Percentiles rank a stretch among this genome's conserved stretches.
These are phyloP conservation scores for Monosporozyma yasuniensis DNA, from an alignment of 805 yeast genomes.

Conservation along the genomic window DNA sequence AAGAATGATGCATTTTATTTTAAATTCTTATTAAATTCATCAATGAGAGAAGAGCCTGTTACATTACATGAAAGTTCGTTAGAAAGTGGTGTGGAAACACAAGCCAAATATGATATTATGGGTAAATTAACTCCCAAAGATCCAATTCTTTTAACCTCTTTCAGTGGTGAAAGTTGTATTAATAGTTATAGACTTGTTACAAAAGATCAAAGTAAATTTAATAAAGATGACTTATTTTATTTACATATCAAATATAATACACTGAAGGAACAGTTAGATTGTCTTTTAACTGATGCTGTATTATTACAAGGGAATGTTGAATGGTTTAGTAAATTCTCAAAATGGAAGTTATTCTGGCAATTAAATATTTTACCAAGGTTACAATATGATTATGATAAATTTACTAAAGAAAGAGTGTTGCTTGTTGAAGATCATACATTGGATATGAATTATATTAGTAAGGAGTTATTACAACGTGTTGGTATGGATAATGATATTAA, in stretches of 20 bases:
- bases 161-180: conserved; percentile 16
- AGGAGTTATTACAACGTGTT: background rate
- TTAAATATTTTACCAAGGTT: conserved; percentile 14
- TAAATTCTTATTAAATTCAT: conserved; percentile 23
- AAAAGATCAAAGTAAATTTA: conserved; percentile 6
- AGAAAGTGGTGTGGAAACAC: conserved; percentile 1
- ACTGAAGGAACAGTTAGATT: conserved; percentile 22
- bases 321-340: conserved; percentile 17
- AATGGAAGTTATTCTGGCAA: conserved; percentile 23
- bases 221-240: conserved; percentile 16
- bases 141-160: conserved; percentile 15
- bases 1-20: conserved; percentile 21
- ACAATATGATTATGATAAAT: conserved; percentile 17
- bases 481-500: conserved; percentile 10
- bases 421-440: conserved; percentile 1
- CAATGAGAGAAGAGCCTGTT: conserved; percentile 19
- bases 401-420: conserved; percentile 10
- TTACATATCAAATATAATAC: conserved; percentile 19
- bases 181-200: conserved; percentile 21
- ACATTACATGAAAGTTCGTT: conserved; percentile 15
- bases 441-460: conserved; percentile 1
- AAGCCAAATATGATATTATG: conserved; percentile 10
- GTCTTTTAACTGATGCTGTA: conserved; percentile 20
- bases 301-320: conserved; percentile 22
- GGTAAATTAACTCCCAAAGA: conserved; percentile 16